phyloP scores from a whole-genome alignment of 2,329 filamentous ascomycete species.

The Beauveria sp. region DNA sequence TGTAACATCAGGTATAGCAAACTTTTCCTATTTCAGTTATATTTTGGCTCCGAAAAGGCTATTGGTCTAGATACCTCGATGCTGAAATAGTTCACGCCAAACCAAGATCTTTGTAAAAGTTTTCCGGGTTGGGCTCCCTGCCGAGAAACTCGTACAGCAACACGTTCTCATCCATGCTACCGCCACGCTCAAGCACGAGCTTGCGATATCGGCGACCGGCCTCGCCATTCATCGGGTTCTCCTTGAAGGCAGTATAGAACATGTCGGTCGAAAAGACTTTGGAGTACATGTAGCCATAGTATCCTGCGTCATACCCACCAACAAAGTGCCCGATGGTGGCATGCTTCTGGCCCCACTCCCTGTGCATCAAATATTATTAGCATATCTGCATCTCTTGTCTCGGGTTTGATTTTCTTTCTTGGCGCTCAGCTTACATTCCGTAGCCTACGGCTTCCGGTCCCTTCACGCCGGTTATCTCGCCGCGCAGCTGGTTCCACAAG shows the following conservation, averaged over 20 bases:
- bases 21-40: background rate
- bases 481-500: constrained; percentile 65
- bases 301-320: constrained; percentile 77
- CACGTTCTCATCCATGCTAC: constrained; percentile 73
- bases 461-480: constrained; percentile 64
- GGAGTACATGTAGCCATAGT: constrained; percentile 69
- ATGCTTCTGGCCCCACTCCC: constrained; percentile 68
- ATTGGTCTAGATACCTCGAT: background rate
- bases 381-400: background rate
- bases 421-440: constrained; percentile 35
- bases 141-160: constrained; percentile 73
- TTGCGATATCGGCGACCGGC: constrained; percentile 71
- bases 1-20: background rate
- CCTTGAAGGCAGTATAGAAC: constrained; percentile 74
- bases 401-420: background rate
- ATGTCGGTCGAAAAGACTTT: constrained; percentile 80
- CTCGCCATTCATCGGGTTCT: constrained; percentile 67
- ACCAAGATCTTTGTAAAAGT: constrained; percentile 74
- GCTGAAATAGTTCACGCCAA: constrained; percentile 14
- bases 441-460: constrained; percentile 62
- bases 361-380: constrained; percentile 25
- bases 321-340: constrained; percentile 78
- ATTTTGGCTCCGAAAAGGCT: background rate
- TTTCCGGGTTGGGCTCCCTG: constrained; percentile 65
- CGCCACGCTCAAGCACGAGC: constrained; percentile 69